Percentiles rank a stretch among this genome's conserved stretches.
These are phyloP conservation scores for Blastocystis sp. DNA, from an alignment of 352 stramenopile genomes.

Conservation along the genomic window DNA sequence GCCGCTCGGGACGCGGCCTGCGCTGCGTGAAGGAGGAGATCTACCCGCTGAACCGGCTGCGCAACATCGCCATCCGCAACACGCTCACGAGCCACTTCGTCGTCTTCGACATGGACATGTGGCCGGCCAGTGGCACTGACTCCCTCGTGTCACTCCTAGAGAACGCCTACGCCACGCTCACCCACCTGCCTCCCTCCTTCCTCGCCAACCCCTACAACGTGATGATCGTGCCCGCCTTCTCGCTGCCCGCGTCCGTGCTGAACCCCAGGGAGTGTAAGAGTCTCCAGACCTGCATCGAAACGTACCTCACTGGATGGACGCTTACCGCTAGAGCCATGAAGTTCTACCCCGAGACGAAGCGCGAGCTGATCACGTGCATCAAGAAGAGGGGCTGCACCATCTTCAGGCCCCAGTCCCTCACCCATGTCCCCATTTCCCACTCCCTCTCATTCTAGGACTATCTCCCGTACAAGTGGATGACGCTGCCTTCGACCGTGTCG, in stretches of 20 bases:
- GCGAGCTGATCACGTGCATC: not conserved
- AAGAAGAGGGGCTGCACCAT: conserved; percentile 4
- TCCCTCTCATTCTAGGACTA: not conserved
- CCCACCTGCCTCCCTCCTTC: not conserved
- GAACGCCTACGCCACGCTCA: conserved; percentile 35
- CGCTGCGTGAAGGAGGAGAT: not conserved
- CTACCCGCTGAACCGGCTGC: conserved; percentile 67
- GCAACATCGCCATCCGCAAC: conserved; percentile 61
- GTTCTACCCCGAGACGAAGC: conserved; percentile 35
- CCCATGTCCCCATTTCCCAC: not conserved
- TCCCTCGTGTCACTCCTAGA: not conserved
- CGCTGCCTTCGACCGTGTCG: not conserved
- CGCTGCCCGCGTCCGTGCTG: not conserved
- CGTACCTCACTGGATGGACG: not conserved
- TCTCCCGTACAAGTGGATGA: conserved; percentile 44
- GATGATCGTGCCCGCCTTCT: conserved; percentile 68
- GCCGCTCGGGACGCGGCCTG: not conserved
- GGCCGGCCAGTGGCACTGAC: conserved; percentile 2
- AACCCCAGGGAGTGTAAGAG: not conserved
- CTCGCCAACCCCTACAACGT: conserved; percentile 42
- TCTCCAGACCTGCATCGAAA: not conserved
- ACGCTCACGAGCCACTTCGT: conserved; percentile 69
- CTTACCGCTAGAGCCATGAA: not conserved
- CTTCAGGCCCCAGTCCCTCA: conserved; percentile 36
- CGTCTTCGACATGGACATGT: conserved; percentile 74